Percentiles rank a stretch among this genome's conserved stretches.
These are phyloP conservation scores for Zygotorulaspora mrakii DNA, from an alignment of 1,139 yeast species.

Conservation along the genomic window DNA sequence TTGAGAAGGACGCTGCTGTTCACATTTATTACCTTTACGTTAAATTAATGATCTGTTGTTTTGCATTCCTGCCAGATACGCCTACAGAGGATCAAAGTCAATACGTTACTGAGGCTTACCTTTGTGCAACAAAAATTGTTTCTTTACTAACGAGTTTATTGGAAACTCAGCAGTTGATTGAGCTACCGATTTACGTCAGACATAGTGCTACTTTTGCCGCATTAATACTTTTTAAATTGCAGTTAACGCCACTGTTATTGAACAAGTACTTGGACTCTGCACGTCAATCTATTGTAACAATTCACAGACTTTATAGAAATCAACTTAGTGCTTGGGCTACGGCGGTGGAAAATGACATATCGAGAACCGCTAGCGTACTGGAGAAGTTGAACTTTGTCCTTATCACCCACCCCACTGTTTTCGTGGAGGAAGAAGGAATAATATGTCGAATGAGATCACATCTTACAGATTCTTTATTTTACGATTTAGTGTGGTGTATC, in stretches of 20 bases:
- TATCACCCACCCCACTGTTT: constrained; percentile 81
- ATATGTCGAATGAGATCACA: constrained; percentile 89
- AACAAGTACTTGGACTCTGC: constrained; percentile 84
- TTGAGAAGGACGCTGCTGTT: constrained; percentile 56
- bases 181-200: constrained; percentile 81
- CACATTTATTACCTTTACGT: constrained; percentile 78
- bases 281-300: constrained; percentile 89
- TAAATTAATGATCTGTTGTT: constrained; percentile 77
- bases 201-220: constrained; percentile 84
- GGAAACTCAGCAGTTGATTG: constrained; percentile 66
- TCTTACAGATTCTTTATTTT: constrained; percentile 83
- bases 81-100: constrained; percentile 80
- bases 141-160: constrained; percentile 72
- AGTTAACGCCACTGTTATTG: constrained; percentile 69
- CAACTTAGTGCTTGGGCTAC: constrained; percentile 84
- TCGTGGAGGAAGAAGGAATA: constrained; percentile 64
- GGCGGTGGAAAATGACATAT: constrained; percentile 83
- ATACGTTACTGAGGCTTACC: constrained; percentile 77
- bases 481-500: constrained; percentile 90
- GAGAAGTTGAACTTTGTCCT: constrained; percentile 86
- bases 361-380: constrained; percentile 87
- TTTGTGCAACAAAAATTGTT: constrained; percentile 75
- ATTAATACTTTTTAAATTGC: constrained; percentile 72
- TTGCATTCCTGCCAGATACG: constrained; percentile 88
- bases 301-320: constrained; percentile 80